Percentiles rank a stretch among this genome's conserved stretches.
phyloP scores from a whole-genome alignment of 768 basidiomycete species.

The Trametes sanguinea region DNA sequence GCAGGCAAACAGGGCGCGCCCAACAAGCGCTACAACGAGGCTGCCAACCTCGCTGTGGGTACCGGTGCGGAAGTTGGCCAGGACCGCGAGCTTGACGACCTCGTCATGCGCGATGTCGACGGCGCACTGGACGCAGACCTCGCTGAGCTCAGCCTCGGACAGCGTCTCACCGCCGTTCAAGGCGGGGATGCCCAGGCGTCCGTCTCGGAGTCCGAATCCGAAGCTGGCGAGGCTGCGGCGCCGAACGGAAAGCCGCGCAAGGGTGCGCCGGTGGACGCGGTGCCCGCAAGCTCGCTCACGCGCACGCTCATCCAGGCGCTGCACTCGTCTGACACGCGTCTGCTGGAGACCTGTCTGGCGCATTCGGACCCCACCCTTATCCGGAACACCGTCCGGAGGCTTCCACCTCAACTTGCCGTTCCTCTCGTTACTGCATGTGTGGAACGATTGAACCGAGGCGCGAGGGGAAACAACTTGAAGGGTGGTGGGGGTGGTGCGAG shows the following conservation, averaged over 20 bases:
- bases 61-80: slow-evolving; percentile 70
- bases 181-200: slow-evolving; percentile 45
- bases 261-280: slow-evolving; percentile 36
- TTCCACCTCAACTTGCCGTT: slow-evolving; percentile 86
- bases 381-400: slow-evolving; percentile 79
- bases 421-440: slow-evolving; percentile 86
- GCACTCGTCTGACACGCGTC: slow-evolving; percentile 87
- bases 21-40: slow-evolving; percentile 70
- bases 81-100: slow-evolving; percentile 52
- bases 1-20: slow-evolving; percentile 39
- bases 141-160: slow-evolving; percentile 90
- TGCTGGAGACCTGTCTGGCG: slow-evolving; percentile 84
- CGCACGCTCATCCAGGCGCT: slow-evolving; percentile 94
- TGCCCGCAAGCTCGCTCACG: slow-evolving; percentile 85
- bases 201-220: slow-evolving; percentile 46
- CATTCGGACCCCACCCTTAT: slow-evolving; percentile 84
- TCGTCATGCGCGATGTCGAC: slow-evolving; percentile 52
- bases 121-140: slow-evolving; percentile 80
- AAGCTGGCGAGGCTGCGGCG: slow-evolving; percentile 41
- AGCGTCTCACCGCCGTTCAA: slow-evolving; percentile 77
- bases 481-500: slow-evolving; percentile 80
- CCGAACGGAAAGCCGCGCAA: slow-evolving; percentile 31
- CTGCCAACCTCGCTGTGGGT: slow-evolving; percentile 57
- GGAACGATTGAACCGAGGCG: slow-evolving; percentile 81
- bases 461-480: slow-evolving; percentile 69